Evolutionary conservation across 495 filamentous ascomycete genomes (phyloP).

Genomic region (Symbiotaphrina buchneri): DNA sequence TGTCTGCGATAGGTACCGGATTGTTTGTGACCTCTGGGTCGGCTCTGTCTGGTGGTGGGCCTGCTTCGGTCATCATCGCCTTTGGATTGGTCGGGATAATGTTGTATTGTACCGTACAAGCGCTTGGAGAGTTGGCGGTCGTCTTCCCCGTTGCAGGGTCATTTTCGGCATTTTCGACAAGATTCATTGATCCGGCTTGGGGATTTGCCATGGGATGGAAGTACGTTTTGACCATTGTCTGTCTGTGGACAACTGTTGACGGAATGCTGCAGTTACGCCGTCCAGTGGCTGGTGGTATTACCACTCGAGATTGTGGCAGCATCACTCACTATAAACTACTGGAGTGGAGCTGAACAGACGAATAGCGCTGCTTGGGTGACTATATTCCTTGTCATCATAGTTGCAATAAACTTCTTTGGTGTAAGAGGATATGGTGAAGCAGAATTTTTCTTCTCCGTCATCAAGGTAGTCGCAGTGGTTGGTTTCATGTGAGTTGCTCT

Average conservation of each 20-base stretch:
- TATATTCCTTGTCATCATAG: slow-evolving; percentile 51
- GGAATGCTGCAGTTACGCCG: slow-evolving; percentile 90
- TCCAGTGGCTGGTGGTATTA: slow-evolving; percentile 81
- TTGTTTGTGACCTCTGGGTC: slow-evolving; percentile 75
- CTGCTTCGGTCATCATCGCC: slow-evolving; percentile 63
- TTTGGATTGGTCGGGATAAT: slow-evolving; percentile 48
- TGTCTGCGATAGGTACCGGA: slow-evolving; percentile 83
- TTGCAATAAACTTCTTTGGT: slow-evolving; percentile 41
- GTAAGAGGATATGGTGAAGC: slow-evolving; percentile 49
- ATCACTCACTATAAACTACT: slow-evolving; percentile 72
- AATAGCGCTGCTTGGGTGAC: slow-evolving; percentile 46
- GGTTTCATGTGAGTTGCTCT: slow-evolving; percentile 54
- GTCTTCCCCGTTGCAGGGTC: slow-evolving; percentile 45
- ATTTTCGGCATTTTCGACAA: slow-evolving; percentile 29
- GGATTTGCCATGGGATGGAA: slow-evolving; percentile 28
- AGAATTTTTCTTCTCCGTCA: slow-evolving; percentile 48
- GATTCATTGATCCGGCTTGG: slow-evolving; percentile 35
- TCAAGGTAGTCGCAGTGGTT: slow-evolving; percentile 73
- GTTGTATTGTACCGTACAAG: slow-evolving; percentile 35
- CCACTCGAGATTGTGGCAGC: slow-evolving; percentile 85
- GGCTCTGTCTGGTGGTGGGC: slow-evolving; percentile 59
- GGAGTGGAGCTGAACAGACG: slow-evolving; percentile 33
- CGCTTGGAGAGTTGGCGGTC: slow-evolving; percentile 45
- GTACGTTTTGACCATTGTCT: too few relatives aligned
- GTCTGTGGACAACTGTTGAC: too few relatives aligned